These are phyloP conservation scores for Fraxinus nigra DNA, from an alignment of 305 asterid genomes.

Conservation along the genomic window DNA sequence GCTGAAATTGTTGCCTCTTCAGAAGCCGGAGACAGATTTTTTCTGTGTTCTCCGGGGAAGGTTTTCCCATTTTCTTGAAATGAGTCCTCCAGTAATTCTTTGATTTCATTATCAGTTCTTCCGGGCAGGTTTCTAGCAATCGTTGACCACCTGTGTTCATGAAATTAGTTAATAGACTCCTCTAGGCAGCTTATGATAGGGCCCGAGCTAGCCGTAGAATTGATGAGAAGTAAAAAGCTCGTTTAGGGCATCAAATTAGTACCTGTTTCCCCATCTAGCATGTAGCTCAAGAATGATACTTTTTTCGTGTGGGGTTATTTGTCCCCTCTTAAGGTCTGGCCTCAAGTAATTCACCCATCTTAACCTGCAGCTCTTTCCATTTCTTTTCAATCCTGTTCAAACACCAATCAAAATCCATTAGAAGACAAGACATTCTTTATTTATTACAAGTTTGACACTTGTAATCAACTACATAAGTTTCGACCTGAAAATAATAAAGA, in stretches of 20 bases:
- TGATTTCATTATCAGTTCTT: conserved; percentile 77
- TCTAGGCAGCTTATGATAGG: neutral
- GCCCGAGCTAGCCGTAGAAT: neutral
- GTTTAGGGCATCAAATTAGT: neutral
- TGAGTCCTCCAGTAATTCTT: conserved; percentile 90
- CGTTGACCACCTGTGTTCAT: conserved; percentile 64
- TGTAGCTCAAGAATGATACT: conserved; percentile 66
- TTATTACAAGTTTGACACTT: neutral
- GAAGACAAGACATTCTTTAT: neutral
- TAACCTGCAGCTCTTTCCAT: conserved; percentile 83
- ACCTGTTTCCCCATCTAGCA: conserved; percentile 91
- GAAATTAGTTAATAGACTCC: neutral
- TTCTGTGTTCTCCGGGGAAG: conserved; percentile 31
- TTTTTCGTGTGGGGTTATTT: conserved; percentile 77
- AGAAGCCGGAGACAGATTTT: conserved; percentile 46
- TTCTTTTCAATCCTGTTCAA: conserved; percentile 67
- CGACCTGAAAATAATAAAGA: neutral
- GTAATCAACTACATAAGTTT: neutral
- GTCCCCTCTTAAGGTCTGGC: conserved; percentile 82
- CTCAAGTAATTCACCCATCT: conserved; percentile 95
- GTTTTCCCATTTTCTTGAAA: conserved; percentile 61
- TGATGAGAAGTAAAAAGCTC: neutral
- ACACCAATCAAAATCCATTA: neutral
- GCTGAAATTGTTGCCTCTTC: conserved; percentile 61
- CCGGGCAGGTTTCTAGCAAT: conserved; percentile 83